Base-by-base conservation (phyloP, 176 grass and related monocot genomes). In the Aegilops umbellulata region DNA sequence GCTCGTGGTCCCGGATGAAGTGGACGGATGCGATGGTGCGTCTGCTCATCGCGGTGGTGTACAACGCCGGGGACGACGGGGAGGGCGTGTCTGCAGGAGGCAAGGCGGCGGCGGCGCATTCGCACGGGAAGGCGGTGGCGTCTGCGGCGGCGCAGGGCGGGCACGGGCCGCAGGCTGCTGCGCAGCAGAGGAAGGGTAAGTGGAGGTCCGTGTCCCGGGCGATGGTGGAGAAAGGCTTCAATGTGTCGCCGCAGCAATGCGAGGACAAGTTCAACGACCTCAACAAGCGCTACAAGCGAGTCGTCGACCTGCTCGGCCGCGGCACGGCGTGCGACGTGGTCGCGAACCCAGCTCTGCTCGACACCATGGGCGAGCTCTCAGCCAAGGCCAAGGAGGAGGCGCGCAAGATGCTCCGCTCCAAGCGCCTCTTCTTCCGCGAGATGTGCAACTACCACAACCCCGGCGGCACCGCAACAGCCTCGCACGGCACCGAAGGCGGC, bases 261-360 rank as follows among this genome's bases (percentile, higher is more conserved):
- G 96, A 98, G 90, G 96, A 98, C 87, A 98, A 98, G 86, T 98
- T 98, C 86, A 98, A 98, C 69, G 96, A 98, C 71, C 88, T 98
- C 73, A 98, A 98, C 92, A 98, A 98, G 83, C 80, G 92, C 20
- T 98, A 95, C 88, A 98, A 98, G 90, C 85, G 96, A 22, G 92
- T 98, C 17, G 82, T 92, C 3, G 96, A 98, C 64, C 89, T 98
- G 78, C 87, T 98, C 30, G 96, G 96, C 27, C 93, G 94, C 73
- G 96, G 93, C 47, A 93, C 67, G 61, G 93, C 93, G 24, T 98
- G 96, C 82, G 82, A 58, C 8, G 96, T 98, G 7, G 96, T 98
- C 20, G 96, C 95, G 86, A 94, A 89, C 86, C 91, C 81, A 58
- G 77, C 82, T 24, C 83, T 95, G 23, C 96, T 98, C 8, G 96